Base-by-base conservation (phyloP, 106 monocot species). In the Posidonia australis region DNA sequence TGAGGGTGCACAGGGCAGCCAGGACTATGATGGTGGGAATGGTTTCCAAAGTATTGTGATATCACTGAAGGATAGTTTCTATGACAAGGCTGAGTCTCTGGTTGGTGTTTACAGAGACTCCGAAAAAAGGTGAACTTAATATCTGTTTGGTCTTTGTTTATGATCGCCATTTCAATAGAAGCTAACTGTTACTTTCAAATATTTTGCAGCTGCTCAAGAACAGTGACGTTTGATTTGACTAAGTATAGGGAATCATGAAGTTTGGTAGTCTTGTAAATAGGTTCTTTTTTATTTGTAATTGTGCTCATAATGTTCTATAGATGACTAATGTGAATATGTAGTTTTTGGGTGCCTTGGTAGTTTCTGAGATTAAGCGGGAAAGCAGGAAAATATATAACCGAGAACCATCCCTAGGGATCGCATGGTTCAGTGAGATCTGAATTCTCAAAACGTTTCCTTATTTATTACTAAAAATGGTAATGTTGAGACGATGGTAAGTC, bases 31-130 rank as follows among this genome's bases (percentile, higher is more conserved):
- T 19, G 75, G 73, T 11, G 82, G 71, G 10, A 77, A 72, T 73
- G 87, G 85, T 10, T 98, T 98, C 51, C 98, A 98, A 71, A 91
- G 87, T 63, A 98, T 98, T 20, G 98, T 98, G 12, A 91, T 98
- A 18, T 98, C 98, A 1, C 79, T 98, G 43, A 98, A 98, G 69
- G 98, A 98, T 65, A 91, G 76, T 69, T 98, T 98, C 82, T 98
- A 91, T 62, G 98, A 91, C 65, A 98, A 98, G 63, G 90, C 98
- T 17, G 98, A 98, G 78, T 87, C 90, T 21, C 74, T 98, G 60
- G 84, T 98, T 63, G 98, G 98, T 25, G 91, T 98, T 36, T 98
- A 91, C 63, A 85, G 90, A 66, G 98, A 98, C 69, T 74, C 84
- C 5, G 90, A 87, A 49, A 87, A 66, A 68, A 79, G 90, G 98